Percentiles rank a stretch among this genome's conserved stretches.
Evolutionary conservation across 176 grass and related monocot genomes (phyloP).

Genomic region (Cenchrus americanus): DNA sequence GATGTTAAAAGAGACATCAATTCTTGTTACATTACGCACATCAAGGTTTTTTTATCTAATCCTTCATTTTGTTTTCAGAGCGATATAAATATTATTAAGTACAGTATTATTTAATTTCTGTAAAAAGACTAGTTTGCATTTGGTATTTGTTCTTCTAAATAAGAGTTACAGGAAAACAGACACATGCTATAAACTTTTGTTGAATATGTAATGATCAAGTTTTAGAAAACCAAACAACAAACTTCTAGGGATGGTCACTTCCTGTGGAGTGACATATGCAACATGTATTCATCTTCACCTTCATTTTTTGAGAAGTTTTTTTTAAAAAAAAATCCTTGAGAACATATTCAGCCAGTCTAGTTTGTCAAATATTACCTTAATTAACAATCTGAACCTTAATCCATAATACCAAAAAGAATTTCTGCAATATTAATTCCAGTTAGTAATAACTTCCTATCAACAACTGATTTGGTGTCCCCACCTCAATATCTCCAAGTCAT

Average conservation of each 20-base stretch:
- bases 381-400: not conserved
- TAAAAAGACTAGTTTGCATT: not conserved
- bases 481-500: not conserved
- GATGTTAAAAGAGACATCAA: not conserved
- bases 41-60: not conserved
- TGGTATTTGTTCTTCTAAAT: not conserved
- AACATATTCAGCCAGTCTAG: not conserved
- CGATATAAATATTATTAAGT: not conserved
- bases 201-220: not conserved
- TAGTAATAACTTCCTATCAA: not conserved
- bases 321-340: not conserved
- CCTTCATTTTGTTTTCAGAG: not conserved
- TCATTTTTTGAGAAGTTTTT: not conserved
- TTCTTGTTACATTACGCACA: not conserved
- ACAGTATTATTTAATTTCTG: not conserved
- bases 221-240: not conserved
- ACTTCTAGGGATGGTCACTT: not conserved
- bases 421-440: not conserved
- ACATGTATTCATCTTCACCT: not conserved
- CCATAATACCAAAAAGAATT: not conserved
- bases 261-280: not conserved
- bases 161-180: no score
- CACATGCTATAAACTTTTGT: no score
- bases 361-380: not conserved
- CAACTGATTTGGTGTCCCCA: not conserved